Percentiles rank a stretch among this genome's conserved stretches.
Conservation (phyloP, 441 rosid genomes). For the Pelargonium myrrhifolium region DNA sequence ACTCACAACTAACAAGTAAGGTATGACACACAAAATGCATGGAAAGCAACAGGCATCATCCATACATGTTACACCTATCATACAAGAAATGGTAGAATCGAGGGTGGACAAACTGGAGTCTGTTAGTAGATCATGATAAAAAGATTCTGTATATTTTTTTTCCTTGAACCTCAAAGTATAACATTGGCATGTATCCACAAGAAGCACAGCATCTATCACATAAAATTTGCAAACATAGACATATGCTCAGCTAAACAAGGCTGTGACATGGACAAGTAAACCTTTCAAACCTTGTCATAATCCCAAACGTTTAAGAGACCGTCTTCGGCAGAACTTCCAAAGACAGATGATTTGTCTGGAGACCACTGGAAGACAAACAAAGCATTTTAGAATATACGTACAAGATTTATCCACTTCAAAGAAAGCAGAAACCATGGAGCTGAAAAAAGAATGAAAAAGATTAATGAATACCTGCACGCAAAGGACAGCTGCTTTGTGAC, state of each 20-base stretch:
- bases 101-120: no score
- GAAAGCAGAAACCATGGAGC: neutral
- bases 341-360: conserved; percentile 87
- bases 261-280: neutral
- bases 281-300: conserved; percentile 60
- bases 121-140: no score
- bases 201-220: no score
- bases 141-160: no score
- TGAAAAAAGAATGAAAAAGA: neutral
- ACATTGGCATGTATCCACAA: no score
- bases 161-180: no score
- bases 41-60: no score
- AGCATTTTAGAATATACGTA: neutral
- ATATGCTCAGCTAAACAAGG: neutral
- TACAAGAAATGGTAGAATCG: no score
- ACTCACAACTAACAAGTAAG: no score
- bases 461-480: conserved; percentile 70
- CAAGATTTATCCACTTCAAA: neutral
- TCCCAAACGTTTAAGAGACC: conserved; percentile 96
- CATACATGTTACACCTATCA: no score
- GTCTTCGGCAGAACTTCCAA: conserved; percentile 98
- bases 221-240: no score
- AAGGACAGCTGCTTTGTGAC: conserved; percentile 93
- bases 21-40: no score
- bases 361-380: conserved; percentile 60